Evolutionary conservation across 2,329 filamentous ascomycete genomes (phyloP), one percentile per base, ranked within the genome.

Genomic region (Trichoderma sp.): DNA sequence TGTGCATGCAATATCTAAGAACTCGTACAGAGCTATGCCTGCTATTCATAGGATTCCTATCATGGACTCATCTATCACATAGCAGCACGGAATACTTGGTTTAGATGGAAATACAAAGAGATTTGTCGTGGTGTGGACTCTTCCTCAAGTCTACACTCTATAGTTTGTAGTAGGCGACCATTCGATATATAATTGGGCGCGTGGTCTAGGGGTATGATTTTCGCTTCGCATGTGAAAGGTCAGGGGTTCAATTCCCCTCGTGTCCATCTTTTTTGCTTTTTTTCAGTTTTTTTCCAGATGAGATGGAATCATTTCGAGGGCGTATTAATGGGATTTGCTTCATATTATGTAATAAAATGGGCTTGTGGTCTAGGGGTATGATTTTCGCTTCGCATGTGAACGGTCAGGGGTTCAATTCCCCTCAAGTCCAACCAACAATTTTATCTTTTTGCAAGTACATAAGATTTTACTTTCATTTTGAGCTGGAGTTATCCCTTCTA

Each of bases 341-440:
- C 0, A 2, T 32, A 28, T 63, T 63, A 63, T 63, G 59, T 63
- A 63, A 63, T 37, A 26, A 37, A 24, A 34, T 6, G 60, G 60
- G 60, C 60, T 64, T 51, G 60, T 64, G 60, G 60, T 64, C 60
- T 64, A 64, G 60, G 60, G 60, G 60, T 64, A 64, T 64, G 60
- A 64, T 64, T 64, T 64, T 64, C 60, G 60, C 60, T 64, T 64
- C 60, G 60, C 60, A 64, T 64, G 60, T 64, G 60, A 64, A 64
- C 54, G 60, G 60, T 64, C 60, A 64, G 60, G 60, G 60, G 60
- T 64, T 64, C 60, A 64, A 64, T 64, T 64, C 60, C 60, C 60
- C 60, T 64, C 60, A 51, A 51, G 60, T 64, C 60, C 60, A 64
- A 4, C 28, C 7, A 43, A 43, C n/a, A 16, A 21, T 13, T 8